Percentiles rank a stretch among this genome's conserved stretches.
phyloP scores from a whole-genome alignment of 2,329 filamentous ascomycete species.

The Fusarium heterosporum region DNA sequence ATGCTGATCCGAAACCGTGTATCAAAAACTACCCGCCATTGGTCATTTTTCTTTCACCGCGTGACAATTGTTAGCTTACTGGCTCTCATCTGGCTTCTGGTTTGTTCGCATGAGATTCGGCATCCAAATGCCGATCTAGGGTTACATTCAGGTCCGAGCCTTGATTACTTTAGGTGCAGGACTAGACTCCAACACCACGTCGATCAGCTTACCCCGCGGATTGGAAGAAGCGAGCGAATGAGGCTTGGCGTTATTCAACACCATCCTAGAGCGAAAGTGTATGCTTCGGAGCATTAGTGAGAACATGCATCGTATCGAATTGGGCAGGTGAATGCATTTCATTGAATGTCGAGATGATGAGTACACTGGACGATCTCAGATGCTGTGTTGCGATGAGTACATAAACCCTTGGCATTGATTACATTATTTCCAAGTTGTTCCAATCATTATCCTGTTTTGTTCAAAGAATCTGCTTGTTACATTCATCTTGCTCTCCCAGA shows the following conservation, averaged over 20 bases:
- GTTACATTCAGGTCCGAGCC: constrained; percentile 10
- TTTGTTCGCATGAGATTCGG: constrained; percentile 28
- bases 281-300: not conserved
- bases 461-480: too few relatives aligned
- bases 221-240: constrained; percentile 17
- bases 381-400: too few relatives aligned
- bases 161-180: not conserved
- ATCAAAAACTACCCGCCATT: not conserved
- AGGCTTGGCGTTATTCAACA: not conserved
- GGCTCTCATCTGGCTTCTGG: not conserved
- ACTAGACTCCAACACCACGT: not conserved
- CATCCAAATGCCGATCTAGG: constrained; percentile 13
- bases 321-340: constrained; percentile 1
- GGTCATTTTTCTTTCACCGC: not conserved
- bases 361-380: not conserved
- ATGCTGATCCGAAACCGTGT: not conserved
- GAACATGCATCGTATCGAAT: not conserved
- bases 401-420: too few relatives aligned
- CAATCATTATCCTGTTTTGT: too few relatives aligned
- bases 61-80: not conserved
- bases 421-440: too few relatives aligned
- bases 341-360: not conserved
- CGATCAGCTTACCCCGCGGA: constrained; percentile 21
- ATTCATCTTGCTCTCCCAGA: not conserved
- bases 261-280: not conserved